Evolutionary conservation across 306 rosid species (phyloP).

Genomic region (Lathyrus sativus): DNA sequence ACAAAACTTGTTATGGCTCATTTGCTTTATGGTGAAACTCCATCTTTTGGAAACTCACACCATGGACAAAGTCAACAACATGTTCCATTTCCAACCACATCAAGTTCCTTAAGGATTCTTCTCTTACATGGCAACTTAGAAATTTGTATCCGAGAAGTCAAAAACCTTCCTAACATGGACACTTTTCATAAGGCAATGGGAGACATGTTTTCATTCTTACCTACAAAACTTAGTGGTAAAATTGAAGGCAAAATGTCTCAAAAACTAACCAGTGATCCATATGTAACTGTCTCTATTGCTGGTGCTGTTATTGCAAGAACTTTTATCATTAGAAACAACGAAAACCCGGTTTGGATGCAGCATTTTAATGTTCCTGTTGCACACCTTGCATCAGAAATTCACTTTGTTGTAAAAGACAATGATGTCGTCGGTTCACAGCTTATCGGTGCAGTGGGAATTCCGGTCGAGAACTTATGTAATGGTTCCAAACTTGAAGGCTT

Average conservation of each 20-base stretch:
- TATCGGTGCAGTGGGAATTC: conserved; percentile 76
- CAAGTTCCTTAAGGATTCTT: conserved; percentile 47
- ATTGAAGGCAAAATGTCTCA: conserved; percentile 43
- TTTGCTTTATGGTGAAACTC: conserved; percentile 43
- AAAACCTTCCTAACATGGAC: conserved; percentile 81
- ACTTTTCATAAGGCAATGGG: conserved; percentile 59
- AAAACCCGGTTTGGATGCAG: conserved; percentile 82
- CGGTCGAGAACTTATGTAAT: conserved; percentile 51
- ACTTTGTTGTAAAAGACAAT: conserved; percentile 70
- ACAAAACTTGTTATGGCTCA: conserved; percentile 45
- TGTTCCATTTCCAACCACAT: conserved; percentile 59
- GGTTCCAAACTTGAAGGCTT: conserved; percentile 62
- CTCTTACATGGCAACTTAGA: conserved; percentile 81
- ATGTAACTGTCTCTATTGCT: conserved; percentile 67
- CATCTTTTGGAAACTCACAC: conserved; percentile 64
- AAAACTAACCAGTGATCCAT: conserved; percentile 71
- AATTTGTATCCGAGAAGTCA: conserved; percentile 61
- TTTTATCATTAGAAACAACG: conserved; percentile 66
- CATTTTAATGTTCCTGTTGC: conserved; percentile 77
- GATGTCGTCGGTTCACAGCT: conserved; percentile 75
- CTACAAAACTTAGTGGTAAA: conserved; percentile 41
- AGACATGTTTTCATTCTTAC: conserved; percentile 49
- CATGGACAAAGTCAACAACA: conserved; percentile 63
- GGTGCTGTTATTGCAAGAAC: conserved; percentile 80
- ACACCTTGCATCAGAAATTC: conserved; percentile 77